Conservation (phyloP, 2,329 filamentous ascomycete species). For the Claviceps quebecensis region DNA sequence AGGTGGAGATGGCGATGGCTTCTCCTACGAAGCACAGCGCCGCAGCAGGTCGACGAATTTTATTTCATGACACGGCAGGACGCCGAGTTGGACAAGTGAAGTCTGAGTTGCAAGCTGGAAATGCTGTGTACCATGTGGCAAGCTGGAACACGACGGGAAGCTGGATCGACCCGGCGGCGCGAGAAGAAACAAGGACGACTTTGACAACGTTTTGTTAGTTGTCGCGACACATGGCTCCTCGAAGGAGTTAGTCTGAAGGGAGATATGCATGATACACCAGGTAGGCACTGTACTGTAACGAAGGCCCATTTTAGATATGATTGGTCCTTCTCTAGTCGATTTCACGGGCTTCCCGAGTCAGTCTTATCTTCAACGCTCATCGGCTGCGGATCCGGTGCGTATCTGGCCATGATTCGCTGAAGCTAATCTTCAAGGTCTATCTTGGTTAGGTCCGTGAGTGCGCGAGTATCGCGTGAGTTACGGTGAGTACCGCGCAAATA, state of each 20-base stretch:
- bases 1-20: not conserved
- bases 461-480: too few species aligned
- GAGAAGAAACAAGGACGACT: not conserved
- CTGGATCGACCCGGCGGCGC: not conserved
- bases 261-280: not conserved
- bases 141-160: not conserved
- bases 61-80: not conserved
- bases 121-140: constrained; percentile 1
- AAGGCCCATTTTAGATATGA: not conserved
- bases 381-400: not conserved
- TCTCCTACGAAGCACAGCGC: not conserved
- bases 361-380: constrained; percentile 1
- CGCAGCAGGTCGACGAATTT: not conserved
- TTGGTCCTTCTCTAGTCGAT: not conserved
- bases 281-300: not conserved
- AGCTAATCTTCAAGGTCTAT: not conserved
- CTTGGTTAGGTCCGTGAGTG: too few species aligned
- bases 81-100: not conserved
- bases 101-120: not conserved
- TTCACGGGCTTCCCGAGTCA: not conserved
- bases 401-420: not conserved
- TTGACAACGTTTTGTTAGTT: not conserved
- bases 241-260: not conserved
- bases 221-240: not conserved
- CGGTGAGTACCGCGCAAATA: too few species aligned